These are phyloP conservation scores for Oidium heveae DNA, from an alignment of 2,329 filamentous ascomycete species.

Conservation along the genomic window DNA sequence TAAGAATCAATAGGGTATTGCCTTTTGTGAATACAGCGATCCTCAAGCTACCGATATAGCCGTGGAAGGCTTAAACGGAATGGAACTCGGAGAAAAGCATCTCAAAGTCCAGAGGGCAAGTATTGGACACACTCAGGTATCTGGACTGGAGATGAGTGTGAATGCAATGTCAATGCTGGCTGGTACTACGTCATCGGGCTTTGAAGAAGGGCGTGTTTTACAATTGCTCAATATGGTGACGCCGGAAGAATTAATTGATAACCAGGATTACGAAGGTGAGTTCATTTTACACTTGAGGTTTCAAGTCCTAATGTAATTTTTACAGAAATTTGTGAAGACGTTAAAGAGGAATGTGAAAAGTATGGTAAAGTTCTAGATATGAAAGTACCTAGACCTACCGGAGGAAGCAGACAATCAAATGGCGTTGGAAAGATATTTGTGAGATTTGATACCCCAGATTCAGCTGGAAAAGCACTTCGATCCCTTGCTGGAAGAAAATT, in stretches of 20 bases:
- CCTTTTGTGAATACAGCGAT: slow-evolving; percentile 86
- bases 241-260: slow-evolving; percentile 75
- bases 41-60: slow-evolving; percentile 54
- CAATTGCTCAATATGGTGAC: slow-evolving; percentile 98
- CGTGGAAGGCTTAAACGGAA: slow-evolving; percentile 72
- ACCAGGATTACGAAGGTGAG: slow-evolving; percentile 82
- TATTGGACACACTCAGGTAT: slow-evolving; percentile 78
- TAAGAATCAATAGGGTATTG: slow-evolving; percentile 44
- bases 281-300: neutral
- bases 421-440: slow-evolving; percentile 96
- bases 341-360: slow-evolving; percentile 79
- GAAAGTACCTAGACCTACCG: slow-evolving; percentile 74
- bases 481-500: slow-evolving; percentile 92
- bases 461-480: slow-evolving; percentile 61
- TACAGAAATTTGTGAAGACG: slow-evolving; percentile 85
- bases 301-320: slow-evolving; percentile 1
- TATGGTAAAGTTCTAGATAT: slow-evolving; percentile 67
- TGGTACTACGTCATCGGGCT: slow-evolving; percentile 55
- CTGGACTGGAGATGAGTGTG: slow-evolving; percentile 82
- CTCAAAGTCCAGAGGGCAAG: slow-evolving; percentile 75
- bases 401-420: slow-evolving; percentile 57
- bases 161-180: slow-evolving; percentile 96
- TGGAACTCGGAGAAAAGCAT: slow-evolving; percentile 71
- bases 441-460: slow-evolving; percentile 61
- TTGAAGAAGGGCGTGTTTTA: slow-evolving; percentile 61